Evolutionary conservation across 768 basidiomycete genomes (phyloP).

Genomic region (Butyriboletus loyo): DNA sequence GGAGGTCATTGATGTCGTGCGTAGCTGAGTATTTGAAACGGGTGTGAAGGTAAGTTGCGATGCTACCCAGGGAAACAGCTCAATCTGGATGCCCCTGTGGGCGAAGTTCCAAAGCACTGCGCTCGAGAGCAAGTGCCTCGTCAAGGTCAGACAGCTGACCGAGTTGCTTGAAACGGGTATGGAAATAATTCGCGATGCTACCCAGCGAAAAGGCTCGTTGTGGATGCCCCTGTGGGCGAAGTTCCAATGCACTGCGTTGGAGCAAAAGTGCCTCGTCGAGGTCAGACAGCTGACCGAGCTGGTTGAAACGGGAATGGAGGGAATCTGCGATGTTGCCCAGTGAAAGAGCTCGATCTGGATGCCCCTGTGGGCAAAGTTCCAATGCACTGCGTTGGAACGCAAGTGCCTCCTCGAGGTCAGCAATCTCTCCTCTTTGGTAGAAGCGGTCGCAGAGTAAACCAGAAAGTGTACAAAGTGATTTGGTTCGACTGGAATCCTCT

Average conservation of each 20-base stretch:
- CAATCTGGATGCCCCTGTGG: not conserved
- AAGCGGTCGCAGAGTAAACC: not conserved
- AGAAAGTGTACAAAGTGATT: not conserved
- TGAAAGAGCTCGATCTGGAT: too few species aligned
- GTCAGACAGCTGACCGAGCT: too few species aligned
- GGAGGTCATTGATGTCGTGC: not conserved
- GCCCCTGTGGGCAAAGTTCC: not conserved
- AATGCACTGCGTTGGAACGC: not conserved
- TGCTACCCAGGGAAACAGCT: not conserved
- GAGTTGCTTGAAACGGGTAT: too few species aligned
- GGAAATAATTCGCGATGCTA: too few species aligned
- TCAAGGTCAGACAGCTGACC: not conserved
- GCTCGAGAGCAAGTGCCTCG: not conserved
- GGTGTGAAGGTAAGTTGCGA: not conserved
- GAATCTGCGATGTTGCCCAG: too few species aligned
- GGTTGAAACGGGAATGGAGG: too few species aligned
- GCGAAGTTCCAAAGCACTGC: not conserved
- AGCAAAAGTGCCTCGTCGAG: too few species aligned
- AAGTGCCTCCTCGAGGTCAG: not conserved
- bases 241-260: too few species aligned
- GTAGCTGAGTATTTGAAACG: not conserved
- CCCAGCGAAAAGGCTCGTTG: too few species aligned
- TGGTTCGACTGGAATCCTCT: too few species aligned
- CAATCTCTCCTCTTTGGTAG: not conserved
- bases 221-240: too few species aligned